Conservation (phyloP, 495 filamentous ascomycete species). For the Physcia stellaris region DNA sequence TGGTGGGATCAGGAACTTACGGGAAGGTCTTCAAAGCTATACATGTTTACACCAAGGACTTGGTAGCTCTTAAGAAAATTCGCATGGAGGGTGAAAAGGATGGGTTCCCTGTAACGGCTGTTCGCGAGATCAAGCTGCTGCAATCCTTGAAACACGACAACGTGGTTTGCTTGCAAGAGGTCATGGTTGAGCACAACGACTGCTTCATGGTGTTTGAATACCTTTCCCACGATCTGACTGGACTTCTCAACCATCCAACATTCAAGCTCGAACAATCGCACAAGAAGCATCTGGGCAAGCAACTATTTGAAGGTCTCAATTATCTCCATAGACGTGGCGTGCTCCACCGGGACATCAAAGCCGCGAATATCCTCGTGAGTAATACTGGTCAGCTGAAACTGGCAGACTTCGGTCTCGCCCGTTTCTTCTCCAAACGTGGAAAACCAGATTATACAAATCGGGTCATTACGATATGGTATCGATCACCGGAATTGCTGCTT, state of each 20-base stretch:
- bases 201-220: constrained; percentile 99
- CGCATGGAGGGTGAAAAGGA: constrained; percentile 95
- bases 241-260: constrained; percentile 82
- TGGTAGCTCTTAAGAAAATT: constrained; percentile 89
- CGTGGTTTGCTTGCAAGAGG: constrained; percentile 77
- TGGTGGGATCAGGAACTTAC: constrained; percentile 86
- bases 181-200: constrained; percentile 97
- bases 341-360: constrained; percentile 90
- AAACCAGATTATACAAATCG: constrained; percentile 97
- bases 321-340: constrained; percentile 92
- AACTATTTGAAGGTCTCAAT: constrained; percentile 87
- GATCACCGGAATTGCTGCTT: constrained; percentile 57
- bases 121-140: constrained; percentile 91
- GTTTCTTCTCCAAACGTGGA: constrained; percentile 86
- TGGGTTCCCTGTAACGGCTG: constrained; percentile 93
- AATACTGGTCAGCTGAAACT: constrained; percentile 79
- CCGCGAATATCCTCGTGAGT: constrained; percentile 88
- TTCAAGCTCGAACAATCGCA: constrained; percentile 76
- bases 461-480: constrained; percentile 63
- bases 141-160: constrained; percentile 87
- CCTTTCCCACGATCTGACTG: constrained; percentile 83
- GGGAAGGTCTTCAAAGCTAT: constrained; percentile 98
- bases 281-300: constrained; percentile 86
- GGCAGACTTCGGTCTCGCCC: constrained; percentile 93
- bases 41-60: constrained; percentile 70